Evolutionary conservation across 805 yeast species (phyloP).

Genomic region (Sugiyamaella mastotermitis): DNA sequence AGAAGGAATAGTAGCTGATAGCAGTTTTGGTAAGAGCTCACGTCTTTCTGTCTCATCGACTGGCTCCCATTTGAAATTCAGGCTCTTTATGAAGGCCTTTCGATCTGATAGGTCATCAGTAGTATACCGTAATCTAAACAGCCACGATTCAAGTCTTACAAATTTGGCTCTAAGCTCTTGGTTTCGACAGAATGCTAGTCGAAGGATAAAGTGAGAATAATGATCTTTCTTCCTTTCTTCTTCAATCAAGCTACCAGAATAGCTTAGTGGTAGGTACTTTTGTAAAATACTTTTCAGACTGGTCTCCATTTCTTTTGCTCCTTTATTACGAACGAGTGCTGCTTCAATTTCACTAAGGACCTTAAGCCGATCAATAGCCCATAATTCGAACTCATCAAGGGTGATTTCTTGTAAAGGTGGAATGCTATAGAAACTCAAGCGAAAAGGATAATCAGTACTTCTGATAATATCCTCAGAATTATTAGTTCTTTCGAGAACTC

Average conservation of each 20-base stretch:
- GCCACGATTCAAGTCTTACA: slow-evolving; percentile 62
- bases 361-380: slow-evolving; percentile 91
- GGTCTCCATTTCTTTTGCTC: slow-evolving; percentile 57
- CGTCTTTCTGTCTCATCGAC: slow-evolving; percentile 59
- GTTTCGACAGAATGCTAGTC: slow-evolving; percentile 80
- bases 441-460: slow-evolving; percentile 41
- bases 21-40: slow-evolving; percentile 42
- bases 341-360: slow-evolving; percentile 81
- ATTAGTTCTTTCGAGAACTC: slow-evolving; percentile 29
- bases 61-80: slow-evolving; percentile 67
- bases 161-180: slow-evolving; percentile 80
- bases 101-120: slow-evolving; percentile 62
- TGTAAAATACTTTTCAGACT: slow-evolving; percentile 60
- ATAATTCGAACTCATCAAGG: slow-evolving; percentile 83
- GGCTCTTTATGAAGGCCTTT: slow-evolving; percentile 55
- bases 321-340: slow-evolving; percentile 56
- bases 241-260: slow-evolving; percentile 26
- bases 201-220: slow-evolving; percentile 80
- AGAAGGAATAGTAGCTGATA: slow-evolving; percentile 36
- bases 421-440: slow-evolving; percentile 65
- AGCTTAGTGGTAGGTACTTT: slow-evolving; percentile 58
- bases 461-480: slow-evolving; percentile 31
- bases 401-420: slow-evolving; percentile 88
- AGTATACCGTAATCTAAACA: slow-evolving; percentile 70
- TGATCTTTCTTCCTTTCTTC: slow-evolving; percentile 81